A percentile compares a stretch with the other conserved stretches of the same genome.
Evolutionary conservation across 2,329 filamentous ascomycete species (phyloP).

Genomic region (Huntiella moniliformis): DNA sequence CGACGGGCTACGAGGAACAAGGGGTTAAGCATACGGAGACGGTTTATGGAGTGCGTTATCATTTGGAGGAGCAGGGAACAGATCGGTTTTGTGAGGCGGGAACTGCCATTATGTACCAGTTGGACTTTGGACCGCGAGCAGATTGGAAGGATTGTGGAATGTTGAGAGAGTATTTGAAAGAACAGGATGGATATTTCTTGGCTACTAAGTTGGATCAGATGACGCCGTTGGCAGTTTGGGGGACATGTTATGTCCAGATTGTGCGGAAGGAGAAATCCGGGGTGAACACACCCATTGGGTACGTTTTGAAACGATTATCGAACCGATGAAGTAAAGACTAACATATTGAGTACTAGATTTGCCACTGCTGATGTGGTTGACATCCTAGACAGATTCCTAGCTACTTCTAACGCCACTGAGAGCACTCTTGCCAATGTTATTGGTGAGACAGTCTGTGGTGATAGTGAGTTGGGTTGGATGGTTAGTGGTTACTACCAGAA

Average conservation of each 20-base stretch:
- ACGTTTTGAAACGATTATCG: background rate
- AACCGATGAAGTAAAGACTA: background rate
- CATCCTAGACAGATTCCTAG: background rate
- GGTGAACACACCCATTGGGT: background rate
- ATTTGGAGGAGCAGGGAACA: too few relatives aligned
- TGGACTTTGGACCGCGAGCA: constrained; percentile 6
- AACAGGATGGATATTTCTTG: constrained; percentile 5
- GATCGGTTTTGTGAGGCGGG: background rate
- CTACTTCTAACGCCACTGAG: background rate
- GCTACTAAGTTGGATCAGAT: constrained; percentile 1
- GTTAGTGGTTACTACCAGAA: constrained; percentile 4
- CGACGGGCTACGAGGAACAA: too few relatives aligned
- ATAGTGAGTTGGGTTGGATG: constrained; percentile 3
- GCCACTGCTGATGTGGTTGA: background rate
- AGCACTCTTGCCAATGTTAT: background rate
- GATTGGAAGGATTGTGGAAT: background rate
- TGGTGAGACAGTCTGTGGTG: background rate
- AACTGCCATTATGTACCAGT: background rate
- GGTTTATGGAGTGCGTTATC: too few relatives aligned
- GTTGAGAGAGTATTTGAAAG: background rate
- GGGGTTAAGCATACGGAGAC: too few relatives aligned
- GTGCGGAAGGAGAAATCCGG: background rate
- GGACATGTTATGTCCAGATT: constrained; percentile 5
- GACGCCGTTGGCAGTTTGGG: constrained; percentile 2
- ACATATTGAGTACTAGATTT: background rate